These are phyloP conservation scores for Cyathus striatus DNA, from an alignment of 768 basidiomycete species.

Conservation along the genomic window DNA sequence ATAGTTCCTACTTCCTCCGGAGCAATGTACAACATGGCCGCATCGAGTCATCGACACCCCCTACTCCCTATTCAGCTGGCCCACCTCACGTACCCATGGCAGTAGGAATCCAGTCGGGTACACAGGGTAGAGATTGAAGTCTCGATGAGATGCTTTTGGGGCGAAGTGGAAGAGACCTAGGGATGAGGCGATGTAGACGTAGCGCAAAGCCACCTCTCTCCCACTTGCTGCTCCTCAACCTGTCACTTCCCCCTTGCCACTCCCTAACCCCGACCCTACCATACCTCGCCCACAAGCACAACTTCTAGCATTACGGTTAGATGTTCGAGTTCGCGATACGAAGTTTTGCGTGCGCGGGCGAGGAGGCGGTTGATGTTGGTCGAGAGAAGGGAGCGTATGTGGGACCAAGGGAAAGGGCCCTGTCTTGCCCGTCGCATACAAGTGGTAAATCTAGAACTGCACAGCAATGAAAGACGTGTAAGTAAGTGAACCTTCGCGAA, in stretches of 20 bases:
- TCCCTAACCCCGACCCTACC: too few relatives aligned
- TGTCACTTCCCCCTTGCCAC: too few relatives aligned
- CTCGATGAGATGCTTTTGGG: constrained; percentile 34
- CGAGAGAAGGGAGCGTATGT: background rate
- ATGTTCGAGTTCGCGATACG: constrained; percentile 33
- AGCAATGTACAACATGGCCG: too few relatives aligned
- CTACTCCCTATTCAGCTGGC: constrained; percentile 19
- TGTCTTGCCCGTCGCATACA: background rate
- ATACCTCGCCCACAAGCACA: too few relatives aligned
- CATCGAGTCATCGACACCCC: too few relatives aligned
- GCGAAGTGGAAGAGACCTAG: constrained; percentile 32
- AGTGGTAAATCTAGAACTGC: background rate
- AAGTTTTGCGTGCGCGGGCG: constrained; percentile 23
- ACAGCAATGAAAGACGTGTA: background rate
- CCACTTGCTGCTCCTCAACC: too few relatives aligned
- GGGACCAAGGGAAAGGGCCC: too few relatives aligned
- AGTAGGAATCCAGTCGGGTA: constrained; percentile 40
- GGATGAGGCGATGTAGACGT: too few relatives aligned
- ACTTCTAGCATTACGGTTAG: constrained; percentile 49
- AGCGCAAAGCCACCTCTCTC: too few relatives aligned
- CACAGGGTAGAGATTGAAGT: constrained; percentile 32
- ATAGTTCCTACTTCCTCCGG: constrained; percentile 18
- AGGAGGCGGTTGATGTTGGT: background rate
- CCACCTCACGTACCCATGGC: constrained; percentile 14
- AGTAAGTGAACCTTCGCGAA: background rate